Base-by-base conservation (phyloP, 2,329 filamentous ascomycete species). In the Stagonosporopsis vannaccii region DNA sequence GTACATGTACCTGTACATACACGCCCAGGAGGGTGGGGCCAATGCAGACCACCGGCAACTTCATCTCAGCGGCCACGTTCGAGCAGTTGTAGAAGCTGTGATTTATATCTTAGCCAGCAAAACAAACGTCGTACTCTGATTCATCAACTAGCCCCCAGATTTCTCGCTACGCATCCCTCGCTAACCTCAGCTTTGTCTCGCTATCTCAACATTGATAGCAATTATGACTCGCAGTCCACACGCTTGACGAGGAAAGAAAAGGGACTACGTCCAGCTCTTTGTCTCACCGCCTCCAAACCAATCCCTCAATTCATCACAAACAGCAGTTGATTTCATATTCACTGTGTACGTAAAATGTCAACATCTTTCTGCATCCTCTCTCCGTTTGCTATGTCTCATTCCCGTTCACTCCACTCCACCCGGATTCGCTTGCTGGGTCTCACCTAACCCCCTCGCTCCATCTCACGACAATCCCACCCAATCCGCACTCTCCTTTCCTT, bases 1-100 rank as follows among this genome's bases (percentile, higher is more conserved):
- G 53, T 51, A 56, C 42, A 56, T 56, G 33, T 4, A 19, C 23
- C 36, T 53, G 41, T 52, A 36, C 44, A 55, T 26, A 32, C n/a
- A 25, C 19, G 28, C 23, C 20, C 4, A n/a, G 25, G 41, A 26
- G 43, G 37, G 37, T 43, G 30, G 30, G 30, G 15, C 15, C 30
- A n/a, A 32, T n/a, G 7, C 30, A 32, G 30, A 32, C 30, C 13
- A 32, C 15, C 30, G 8, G 30, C 30, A 32, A 32, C 30, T 13
- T 32, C 22, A 40, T 25, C 37, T 23, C 37, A 23, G 37, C 37
- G 12, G 6, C 19, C 25, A 5, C 20, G 13, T 13, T 15, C 13
- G 30, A 32, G 30, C 15, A n/a, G 8, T 7, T 4, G 13, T n/a
- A 32, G 30, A n/a, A n/a, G 30, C 13, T 32, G 13, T 5, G 6